Evolutionary conservation across 441 rosid species (phyloP), one percentile per base, ranked within the genome.

Genomic region (Eruca vesicaria): DNA sequence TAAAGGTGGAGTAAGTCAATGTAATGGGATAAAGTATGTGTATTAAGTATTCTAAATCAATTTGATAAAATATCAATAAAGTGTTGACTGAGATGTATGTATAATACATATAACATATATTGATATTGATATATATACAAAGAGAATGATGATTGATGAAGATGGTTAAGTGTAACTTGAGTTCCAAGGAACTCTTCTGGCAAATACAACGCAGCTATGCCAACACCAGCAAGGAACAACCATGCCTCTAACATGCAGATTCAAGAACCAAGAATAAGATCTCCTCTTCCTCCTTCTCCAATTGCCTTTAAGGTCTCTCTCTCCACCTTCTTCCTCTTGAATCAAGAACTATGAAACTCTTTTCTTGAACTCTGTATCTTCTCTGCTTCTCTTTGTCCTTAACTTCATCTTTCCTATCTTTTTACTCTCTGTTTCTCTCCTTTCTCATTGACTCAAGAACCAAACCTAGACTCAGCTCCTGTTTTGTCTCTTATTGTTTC

Each of bases 261-360:
- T 74, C 87, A 74, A 76, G 68, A 68, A 72, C 73, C 69, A 64
- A 73, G 75, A 73, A 31, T 73, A 78, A 72, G 43, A 50, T 72
- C 69, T 77, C 14, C 71, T 43, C 65, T 76, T 52, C 19, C 58
- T 18, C 14, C 64, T 14, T 38, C 82, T 18, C 69, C 82, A 67
- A 68, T 35, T 73, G 71, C 80, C 71, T 61, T 66, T 76, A 80
- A 80, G 88, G 86, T 83, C 31, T 60, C 69, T 65, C 29, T 68
- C 71, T 67, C 26, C 9, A 11, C 6, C 12, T 21, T 11, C 59
- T 53, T 19, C 52, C 29, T 59, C 60, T 63, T 68, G 31, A 56
- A 70, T 78, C 66, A 50, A 60, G 69, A 78, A 67, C 19, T 70
- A 67, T 0, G 5, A 50, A 48, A 35, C 69, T 66, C 23, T 11